Evolutionary conservation across 192 early-diverging fungal species (phyloP).

Genomic region (Linderina pennispora): DNA sequence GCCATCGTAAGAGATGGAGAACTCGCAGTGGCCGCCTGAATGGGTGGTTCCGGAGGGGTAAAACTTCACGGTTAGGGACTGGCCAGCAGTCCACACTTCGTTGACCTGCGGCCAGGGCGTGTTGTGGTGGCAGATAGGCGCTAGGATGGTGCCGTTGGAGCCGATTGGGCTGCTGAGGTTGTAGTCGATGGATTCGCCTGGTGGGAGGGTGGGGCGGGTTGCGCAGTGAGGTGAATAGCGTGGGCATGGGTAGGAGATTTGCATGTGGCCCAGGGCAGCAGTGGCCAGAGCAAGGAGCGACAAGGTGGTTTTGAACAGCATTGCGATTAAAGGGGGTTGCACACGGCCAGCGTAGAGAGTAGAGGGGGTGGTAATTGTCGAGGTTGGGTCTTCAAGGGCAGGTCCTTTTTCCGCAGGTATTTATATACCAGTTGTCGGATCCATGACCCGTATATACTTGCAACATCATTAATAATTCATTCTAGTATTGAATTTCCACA

Average conservation of each 20-base stretch:
- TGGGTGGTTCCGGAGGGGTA: conserved; percentile 25
- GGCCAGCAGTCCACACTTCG: conserved; percentile 32
- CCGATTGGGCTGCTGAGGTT: conserved; percentile 37
- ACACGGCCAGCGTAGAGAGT: too few relatives aligned
- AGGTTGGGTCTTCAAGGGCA: too few relatives aligned
- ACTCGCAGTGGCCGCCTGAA: conserved; percentile 49
- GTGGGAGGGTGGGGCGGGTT: neutral
- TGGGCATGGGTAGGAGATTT: conserved; percentile 8
- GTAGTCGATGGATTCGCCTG: conserved; percentile 18
- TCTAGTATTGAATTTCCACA: too few relatives aligned
- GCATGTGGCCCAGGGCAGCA: conserved; percentile 14
- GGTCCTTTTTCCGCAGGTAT: too few relatives aligned
- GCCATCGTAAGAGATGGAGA: conserved; percentile 44
- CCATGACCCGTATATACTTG: too few relatives aligned
- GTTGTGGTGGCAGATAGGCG: conserved; percentile 31
- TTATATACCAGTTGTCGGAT: too few relatives aligned
- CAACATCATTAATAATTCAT: too few relatives aligned
- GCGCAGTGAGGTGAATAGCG: conserved; percentile 12
- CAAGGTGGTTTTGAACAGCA: neutral
- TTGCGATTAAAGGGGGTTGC: too few relatives aligned
- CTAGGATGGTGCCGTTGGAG: conserved; percentile 1
- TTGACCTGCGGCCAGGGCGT: conserved; percentile 7
- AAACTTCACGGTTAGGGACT: conserved; percentile 26
- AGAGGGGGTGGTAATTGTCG: too few relatives aligned
- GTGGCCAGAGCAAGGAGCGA: neutral